phyloP scores from a whole-genome alignment of 2,329 filamentous ascomycete genomes.

The Aquanectria penicillioides region DNA sequence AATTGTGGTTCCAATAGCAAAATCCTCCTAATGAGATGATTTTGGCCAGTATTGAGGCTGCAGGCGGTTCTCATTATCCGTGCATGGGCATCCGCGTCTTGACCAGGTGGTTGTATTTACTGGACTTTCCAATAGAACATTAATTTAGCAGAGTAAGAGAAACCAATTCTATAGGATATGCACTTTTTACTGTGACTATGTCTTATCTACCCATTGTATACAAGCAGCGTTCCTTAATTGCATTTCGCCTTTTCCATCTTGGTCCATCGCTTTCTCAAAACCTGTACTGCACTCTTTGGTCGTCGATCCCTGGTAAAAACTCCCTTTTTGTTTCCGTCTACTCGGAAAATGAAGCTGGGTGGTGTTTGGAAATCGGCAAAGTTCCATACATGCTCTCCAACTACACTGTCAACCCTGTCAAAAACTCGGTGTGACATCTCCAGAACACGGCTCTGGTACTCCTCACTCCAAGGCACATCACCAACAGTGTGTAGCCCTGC shows the following conservation, averaged over 20 bases:
- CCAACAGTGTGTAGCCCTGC: conserved; percentile 20
- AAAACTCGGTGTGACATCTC: conserved; percentile 31
- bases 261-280: conserved; percentile 7
- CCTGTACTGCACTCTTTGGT: conserved; percentile 1
- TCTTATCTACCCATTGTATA: too few relatives aligned
- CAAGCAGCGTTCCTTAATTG: too few relatives aligned
- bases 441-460: conserved; percentile 23
- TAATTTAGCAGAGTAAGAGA: too few relatives aligned
- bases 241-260: not conserved
- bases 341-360: conserved; percentile 24
- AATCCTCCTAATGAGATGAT: too few relatives aligned
- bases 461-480: conserved; percentile 32
- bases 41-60: too few relatives aligned
- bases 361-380: conserved; percentile 31
- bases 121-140: too few relatives aligned
- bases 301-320: conserved; percentile 27
- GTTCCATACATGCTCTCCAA: conserved; percentile 31
- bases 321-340: conserved; percentile 33
- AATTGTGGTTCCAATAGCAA: too few relatives aligned
- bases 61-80: too few relatives aligned
- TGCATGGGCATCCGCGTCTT: too few relatives aligned
- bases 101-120: too few relatives aligned
- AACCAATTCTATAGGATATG: too few relatives aligned
- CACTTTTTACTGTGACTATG: too few relatives aligned
- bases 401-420: conserved; percentile 26